Evolutionary conservation across 2,329 filamentous ascomycete species (phyloP), one percentile per base, ranked within the genome.

Genomic region (Neurospora sp.): DNA sequence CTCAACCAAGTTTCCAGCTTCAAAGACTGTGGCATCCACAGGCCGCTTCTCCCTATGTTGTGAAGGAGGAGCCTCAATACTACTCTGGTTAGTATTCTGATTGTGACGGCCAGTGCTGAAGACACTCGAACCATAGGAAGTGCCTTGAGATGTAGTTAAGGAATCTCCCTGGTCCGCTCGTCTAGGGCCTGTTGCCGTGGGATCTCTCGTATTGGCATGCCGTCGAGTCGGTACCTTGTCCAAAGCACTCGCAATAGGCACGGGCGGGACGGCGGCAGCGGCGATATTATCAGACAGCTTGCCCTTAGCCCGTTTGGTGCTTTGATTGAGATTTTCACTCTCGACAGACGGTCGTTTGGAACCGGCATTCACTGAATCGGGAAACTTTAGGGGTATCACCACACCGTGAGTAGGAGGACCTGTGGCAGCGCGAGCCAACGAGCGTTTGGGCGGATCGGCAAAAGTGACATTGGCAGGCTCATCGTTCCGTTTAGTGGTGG

Each of bases 141-240:
- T 62, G 28, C 8, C 28, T 19, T 19, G 66, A 2, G n/a, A 15
- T 1, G 69, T 11, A 28, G 17, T 69, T 28, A 74, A 75, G 1
- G 75, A 76, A 6, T 75, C 11, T 19, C 3, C 46, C 19, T 52
- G 46, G 46, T 52, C 46, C 11, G 46, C 46, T 28, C 11, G 46
- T 52, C 19, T 28, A 28, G 19, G 11, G 28, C 19, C 46, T 28
- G 23, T 52, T 23, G 46, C 46, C 19, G 46, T 74, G n/a, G 73
- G 68, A 68, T 73, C 73, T 69, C 33, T 77, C 73, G 66, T 46
- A n/a, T 46, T 68, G 6, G 40, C 33, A 38, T 67, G 69, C 11
- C 52, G 67, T 13, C 73, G 72, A 38, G 19, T 62, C n/a, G 72
- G 72, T 19, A 73, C 71, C 15, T 69, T 69, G 69, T 73, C 72